phyloP scores from a whole-genome alignment of 2,329 filamentous ascomycete genomes.

The Boeremia lycopersici region DNA sequence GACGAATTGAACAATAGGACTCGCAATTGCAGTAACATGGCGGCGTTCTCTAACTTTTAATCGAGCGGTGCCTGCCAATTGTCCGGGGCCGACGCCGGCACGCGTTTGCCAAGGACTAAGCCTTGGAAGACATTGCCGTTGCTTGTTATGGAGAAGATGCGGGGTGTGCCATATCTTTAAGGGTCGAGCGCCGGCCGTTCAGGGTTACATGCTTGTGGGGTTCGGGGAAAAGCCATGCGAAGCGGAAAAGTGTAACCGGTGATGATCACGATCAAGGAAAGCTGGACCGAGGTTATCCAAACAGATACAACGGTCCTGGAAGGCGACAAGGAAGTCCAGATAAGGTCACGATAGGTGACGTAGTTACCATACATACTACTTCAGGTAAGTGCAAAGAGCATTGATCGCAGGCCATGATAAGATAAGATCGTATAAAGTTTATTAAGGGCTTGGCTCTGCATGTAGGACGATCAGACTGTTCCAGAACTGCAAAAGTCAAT shows the following conservation, averaged over 20 bases:
- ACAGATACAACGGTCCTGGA: neutral
- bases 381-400: neutral
- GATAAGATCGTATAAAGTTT: slow-evolving; percentile 1
- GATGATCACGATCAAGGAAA: slow-evolving; percentile 16
- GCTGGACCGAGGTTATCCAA: slow-evolving; percentile 11
- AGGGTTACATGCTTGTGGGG: slow-evolving; percentile 19
- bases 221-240: slow-evolving; percentile 23
- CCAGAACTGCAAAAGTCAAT: neutral
- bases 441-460: neutral
- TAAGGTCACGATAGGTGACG: slow-evolving; percentile 13
- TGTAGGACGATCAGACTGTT: neutral
- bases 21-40: neutral
- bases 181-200: slow-evolving; percentile 16
- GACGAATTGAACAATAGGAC: neutral
- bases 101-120: neutral
- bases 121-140: neutral
- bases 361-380: neutral
- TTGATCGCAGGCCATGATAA: slow-evolving; percentile 9
- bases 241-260: slow-evolving; percentile 13
- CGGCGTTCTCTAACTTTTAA: slow-evolving; percentile 6
- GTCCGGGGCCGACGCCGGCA: slow-evolving; percentile 2
- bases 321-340: neutral
- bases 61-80: neutral
- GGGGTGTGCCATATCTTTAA: slow-evolving; percentile 8
- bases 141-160: slow-evolving; percentile 10